These are phyloP conservation scores for Typha latifolia DNA, from an alignment of 176 grass and related monocot genomes.

Conservation along the genomic window DNA sequence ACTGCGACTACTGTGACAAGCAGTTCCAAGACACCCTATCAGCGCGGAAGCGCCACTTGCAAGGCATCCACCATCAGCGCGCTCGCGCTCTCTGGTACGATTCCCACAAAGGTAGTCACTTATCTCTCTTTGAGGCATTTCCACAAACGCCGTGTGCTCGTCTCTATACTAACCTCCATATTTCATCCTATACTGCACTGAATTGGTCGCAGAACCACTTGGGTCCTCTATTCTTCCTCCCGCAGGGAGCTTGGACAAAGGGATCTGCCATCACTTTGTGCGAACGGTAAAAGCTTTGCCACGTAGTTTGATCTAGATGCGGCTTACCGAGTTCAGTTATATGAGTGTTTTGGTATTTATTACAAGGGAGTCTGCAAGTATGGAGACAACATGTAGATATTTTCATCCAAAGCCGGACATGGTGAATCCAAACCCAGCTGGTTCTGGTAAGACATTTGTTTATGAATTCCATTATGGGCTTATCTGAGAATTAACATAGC, in stretches of 20 bases:
- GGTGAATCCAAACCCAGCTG: constrained; percentile 18
- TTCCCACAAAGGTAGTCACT: constrained; percentile 33
- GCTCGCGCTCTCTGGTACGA: constrained; percentile 74
- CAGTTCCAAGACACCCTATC: constrained; percentile 78
- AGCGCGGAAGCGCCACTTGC: constrained; percentile 75
- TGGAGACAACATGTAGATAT: constrained; percentile 68
- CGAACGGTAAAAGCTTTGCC: constrained; percentile 31
- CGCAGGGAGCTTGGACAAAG: constrained; percentile 35
- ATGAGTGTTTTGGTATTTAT: constrained; percentile 1
- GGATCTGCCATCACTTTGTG: constrained; percentile 70
- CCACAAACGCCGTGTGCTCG: constrained; percentile 24
- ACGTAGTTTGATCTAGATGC: neutral
- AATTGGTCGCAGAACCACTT: too few species aligned
- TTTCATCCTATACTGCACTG: neutral
- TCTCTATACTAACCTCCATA: neutral
- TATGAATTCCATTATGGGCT: neutral
- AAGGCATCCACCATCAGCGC: constrained; percentile 51
- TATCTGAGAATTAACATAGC: neutral
- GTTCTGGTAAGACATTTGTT: constrained; percentile 29
- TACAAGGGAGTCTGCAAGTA: constrained; percentile 61
- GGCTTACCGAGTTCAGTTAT: neutral
- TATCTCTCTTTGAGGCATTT: constrained; percentile 17
- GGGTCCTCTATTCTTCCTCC: constrained; percentile 22
- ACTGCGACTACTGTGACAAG: constrained; percentile 98
- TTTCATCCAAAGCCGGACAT: constrained; percentile 52